Percentiles rank a stretch among this genome's conserved stretches.
Conservation (phyloP, 2,329 filamentous ascomycete genomes). For the Biscogniauxia sp. region DNA sequence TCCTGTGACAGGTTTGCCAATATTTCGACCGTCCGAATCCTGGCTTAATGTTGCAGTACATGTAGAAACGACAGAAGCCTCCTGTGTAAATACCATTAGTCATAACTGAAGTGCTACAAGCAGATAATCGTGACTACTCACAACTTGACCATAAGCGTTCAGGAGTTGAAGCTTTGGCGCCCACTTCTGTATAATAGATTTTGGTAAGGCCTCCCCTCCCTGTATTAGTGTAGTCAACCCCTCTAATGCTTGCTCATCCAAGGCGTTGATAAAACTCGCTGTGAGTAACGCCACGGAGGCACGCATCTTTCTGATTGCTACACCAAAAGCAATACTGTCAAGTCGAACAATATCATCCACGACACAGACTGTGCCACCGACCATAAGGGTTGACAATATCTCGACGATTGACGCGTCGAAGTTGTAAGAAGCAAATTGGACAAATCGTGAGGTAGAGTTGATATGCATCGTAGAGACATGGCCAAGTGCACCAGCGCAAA, state of each 20-base stretch:
- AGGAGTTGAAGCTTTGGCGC: slow-evolving; percentile 6
- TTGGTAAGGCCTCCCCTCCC: slow-evolving; percentile 32
- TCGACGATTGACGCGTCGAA: slow-evolving; percentile 40
- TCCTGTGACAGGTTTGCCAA: slow-evolving; percentile 5
- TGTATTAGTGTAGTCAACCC: slow-evolving; percentile 23
- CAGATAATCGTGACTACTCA: slow-evolving; percentile 3
- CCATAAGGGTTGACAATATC: slow-evolving; percentile 36
- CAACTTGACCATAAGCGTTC: slow-evolving; percentile 15
- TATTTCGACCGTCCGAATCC: background rate
- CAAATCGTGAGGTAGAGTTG: slow-evolving; percentile 8
- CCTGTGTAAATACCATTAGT: background rate
- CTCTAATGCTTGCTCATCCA: slow-evolving; percentile 7
- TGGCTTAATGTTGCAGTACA: background rate
- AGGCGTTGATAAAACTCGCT: slow-evolving; percentile 9
- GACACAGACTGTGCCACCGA: slow-evolving; percentile 39
- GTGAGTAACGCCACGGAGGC: slow-evolving; percentile 23
- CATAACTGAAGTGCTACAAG: background rate
- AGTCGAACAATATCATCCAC: slow-evolving; percentile 36
- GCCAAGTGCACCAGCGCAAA: slow-evolving; percentile 1
- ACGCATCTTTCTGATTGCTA: slow-evolving; percentile 15
- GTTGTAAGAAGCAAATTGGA: slow-evolving; percentile 33
- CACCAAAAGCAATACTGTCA: slow-evolving; percentile 28
- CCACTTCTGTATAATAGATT: slow-evolving; percentile 14
- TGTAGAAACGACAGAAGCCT: background rate
- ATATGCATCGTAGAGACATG: slow-evolving; percentile 4